These are phyloP conservation scores for Cryptococcus sp. DNA, from an alignment of 1,284 basidiomycete genomes.

Conservation along the genomic window DNA sequence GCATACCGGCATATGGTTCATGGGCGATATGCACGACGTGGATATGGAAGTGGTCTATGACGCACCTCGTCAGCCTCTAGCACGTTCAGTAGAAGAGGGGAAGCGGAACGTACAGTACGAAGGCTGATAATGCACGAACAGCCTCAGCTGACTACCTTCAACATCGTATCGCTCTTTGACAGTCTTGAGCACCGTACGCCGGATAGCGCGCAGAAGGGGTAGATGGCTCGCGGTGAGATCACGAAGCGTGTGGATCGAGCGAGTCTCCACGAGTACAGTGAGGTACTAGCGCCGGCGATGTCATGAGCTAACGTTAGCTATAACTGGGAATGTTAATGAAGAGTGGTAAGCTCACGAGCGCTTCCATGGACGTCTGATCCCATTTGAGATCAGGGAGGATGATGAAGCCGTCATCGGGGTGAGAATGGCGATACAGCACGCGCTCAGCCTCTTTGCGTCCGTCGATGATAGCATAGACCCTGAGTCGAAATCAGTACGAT, in stretches of 20 bases:
- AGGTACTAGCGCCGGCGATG: constrained; percentile 62
- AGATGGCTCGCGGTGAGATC: constrained; percentile 70
- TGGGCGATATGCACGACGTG: constrained; percentile 83
- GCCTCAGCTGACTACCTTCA: constrained; percentile 65
- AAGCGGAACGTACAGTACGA: constrained; percentile 74
- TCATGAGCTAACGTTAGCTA: background rate
- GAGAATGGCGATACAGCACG: constrained; percentile 63
- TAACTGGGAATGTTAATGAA: background rate
- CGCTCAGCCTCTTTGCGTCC: constrained; percentile 78
- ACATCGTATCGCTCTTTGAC: constrained; percentile 72
- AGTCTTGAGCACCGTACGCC: constrained; percentile 62
- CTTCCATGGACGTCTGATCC: constrained; percentile 69
- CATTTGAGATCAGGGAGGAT: constrained; percentile 92
- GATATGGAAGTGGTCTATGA: constrained; percentile 87
- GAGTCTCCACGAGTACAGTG: constrained; percentile 65
- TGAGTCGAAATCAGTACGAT: constrained; percentile 41
- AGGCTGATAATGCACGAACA: constrained; percentile 94
- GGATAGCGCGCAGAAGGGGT: constrained; percentile 67
- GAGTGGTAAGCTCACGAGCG: constrained; percentile 42
- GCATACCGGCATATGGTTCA: constrained; percentile 67
- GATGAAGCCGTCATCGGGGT: constrained; percentile 66
- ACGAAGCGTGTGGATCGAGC: constrained; percentile 66
- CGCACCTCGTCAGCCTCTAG: background rate
- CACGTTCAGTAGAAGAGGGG: background rate
- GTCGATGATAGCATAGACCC: constrained; percentile 84